Percentiles rank a stretch among this genome's conserved stretches.
These are phyloP conservation scores for Sphaerulina musiva DNA, from an alignment of 2,329 filamentous ascomycete genomes.

Conservation along the genomic window DNA sequence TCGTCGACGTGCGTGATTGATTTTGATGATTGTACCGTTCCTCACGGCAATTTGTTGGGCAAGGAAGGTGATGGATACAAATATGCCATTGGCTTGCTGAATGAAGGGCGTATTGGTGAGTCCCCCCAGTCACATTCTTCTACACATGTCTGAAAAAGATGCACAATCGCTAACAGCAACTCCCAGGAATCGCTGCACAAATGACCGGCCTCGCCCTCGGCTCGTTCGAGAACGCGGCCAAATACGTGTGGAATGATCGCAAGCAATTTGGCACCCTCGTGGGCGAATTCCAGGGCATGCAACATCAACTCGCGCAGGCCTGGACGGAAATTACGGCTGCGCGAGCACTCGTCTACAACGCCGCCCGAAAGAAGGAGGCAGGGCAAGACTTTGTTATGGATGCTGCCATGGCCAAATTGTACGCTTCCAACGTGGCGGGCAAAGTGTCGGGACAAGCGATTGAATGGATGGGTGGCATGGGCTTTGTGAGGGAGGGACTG, in stretches of 20 bases:
- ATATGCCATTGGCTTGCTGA: constrained; percentile 88
- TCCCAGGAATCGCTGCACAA: constrained; percentile 57
- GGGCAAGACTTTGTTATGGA: constrained; percentile 92
- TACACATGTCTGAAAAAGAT: too few species aligned
- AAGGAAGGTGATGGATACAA: constrained; percentile 92
- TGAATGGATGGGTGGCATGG: constrained; percentile 99
- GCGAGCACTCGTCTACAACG: constrained; percentile 88
- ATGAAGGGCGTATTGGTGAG: constrained; percentile 96
- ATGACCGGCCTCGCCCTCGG: constrained; percentile 96
- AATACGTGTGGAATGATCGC: constrained; percentile 96
- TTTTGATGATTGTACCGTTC: constrained; percentile 92
- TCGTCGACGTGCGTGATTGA: constrained; percentile 95
- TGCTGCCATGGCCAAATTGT: constrained; percentile 97
- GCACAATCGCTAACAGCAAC: not conserved
- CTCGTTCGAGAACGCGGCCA: constrained; percentile 88
- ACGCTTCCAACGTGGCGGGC: constrained; percentile 84
- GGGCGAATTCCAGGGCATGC: constrained; percentile 98
- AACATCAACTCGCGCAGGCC: constrained; percentile 94
- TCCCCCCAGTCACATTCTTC: constrained; percentile 32
- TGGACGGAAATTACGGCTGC: constrained; percentile 92
- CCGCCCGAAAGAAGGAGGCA: constrained; percentile 94
- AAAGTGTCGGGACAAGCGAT: constrained; percentile 78
- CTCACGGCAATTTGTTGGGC: constrained; percentile 80
- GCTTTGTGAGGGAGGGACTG: constrained; percentile 90
- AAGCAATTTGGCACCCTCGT: constrained; percentile 92